Conservation (phyloP, 2,329 filamentous ascomycete genomes). For the Dactylella cylindrospora region DNA sequence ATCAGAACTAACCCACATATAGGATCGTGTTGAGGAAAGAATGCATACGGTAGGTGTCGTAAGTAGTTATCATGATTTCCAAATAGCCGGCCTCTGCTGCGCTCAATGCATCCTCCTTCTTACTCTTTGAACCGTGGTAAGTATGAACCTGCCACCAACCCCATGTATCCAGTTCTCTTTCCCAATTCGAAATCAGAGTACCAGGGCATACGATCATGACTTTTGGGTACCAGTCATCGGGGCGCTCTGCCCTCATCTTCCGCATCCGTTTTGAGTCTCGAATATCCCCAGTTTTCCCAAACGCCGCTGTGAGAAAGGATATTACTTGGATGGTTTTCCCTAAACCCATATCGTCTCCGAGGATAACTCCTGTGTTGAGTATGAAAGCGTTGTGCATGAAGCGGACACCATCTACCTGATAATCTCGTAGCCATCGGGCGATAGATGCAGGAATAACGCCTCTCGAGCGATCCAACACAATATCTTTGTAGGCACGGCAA, state of each 20-base stretch:
- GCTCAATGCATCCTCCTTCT: constrained; percentile 69
- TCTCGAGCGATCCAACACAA: constrained; percentile 71
- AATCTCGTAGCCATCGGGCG: constrained; percentile 86
- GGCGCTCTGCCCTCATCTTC: constrained; percentile 65
- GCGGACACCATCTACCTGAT: constrained; percentile 80
- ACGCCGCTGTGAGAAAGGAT: constrained; percentile 84
- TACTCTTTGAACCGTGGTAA: constrained; percentile 69
- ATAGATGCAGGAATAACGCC: constrained; percentile 85
- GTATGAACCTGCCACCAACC: constrained; percentile 90
- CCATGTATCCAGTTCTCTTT: constrained; percentile 80
- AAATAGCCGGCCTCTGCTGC: constrained; percentile 73
- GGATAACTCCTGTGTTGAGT: constrained; percentile 83
- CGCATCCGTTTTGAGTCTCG: constrained; percentile 83
- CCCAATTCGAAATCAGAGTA: constrained; percentile 87
- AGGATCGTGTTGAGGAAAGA: not conserved
- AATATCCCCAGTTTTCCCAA: constrained; percentile 90
- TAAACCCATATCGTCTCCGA: constrained; percentile 96
- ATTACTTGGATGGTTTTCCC: constrained; percentile 97
- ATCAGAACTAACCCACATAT: not conserved
- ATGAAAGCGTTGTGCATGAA: constrained; percentile 90
- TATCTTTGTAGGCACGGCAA: constrained; percentile 70
- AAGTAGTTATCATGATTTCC: constrained; percentile 93
- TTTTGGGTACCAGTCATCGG: constrained; percentile 74
- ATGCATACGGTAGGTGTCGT: constrained; percentile 70
- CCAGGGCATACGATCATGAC: constrained; percentile 86